A percentile compares a stretch with the other conserved stretches of the same genome.
phyloP scores from a whole-genome alignment of 1,284 basidiomycete genomes.

The Afroboletus lepidellus region DNA sequence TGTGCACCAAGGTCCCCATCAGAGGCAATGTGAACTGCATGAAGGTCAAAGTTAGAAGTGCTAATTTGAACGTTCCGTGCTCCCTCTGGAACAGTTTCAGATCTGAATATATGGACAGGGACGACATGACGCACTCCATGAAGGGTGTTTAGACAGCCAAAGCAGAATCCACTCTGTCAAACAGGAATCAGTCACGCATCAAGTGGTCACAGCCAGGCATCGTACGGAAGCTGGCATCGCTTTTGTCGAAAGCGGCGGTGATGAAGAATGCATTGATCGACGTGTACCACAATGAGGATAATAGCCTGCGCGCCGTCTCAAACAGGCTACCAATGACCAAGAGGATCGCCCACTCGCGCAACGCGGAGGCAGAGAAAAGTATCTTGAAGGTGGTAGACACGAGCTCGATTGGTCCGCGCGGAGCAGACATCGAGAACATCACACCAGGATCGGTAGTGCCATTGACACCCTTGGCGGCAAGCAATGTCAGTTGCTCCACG shows the following conservation, averaged over 20 bases:
- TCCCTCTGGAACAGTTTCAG: slow-evolving; percentile 29
- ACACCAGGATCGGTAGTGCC: slow-evolving; percentile 7
- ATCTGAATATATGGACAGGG: background rate
- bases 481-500: slow-evolving; percentile 29
- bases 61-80: slow-evolving; percentile 55
- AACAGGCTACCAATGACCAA: slow-evolving; percentile 59
- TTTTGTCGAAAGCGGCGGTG: slow-evolving; percentile 58
- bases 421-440: background rate
- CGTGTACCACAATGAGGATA: slow-evolving; percentile 42
- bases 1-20: slow-evolving; percentile 28
- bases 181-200: slow-evolving; percentile 7
- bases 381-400: slow-evolving; percentile 38
- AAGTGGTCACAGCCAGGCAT: background rate
- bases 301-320: slow-evolving; percentile 53
- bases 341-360: slow-evolving; percentile 66
- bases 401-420: slow-evolving; percentile 14
- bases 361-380: slow-evolving; percentile 49
- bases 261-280: slow-evolving; percentile 57
- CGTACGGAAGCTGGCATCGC: slow-evolving; percentile 59
- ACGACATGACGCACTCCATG: slow-evolving; percentile 27
- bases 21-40: slow-evolving; percentile 37
- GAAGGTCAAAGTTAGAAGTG: slow-evolving; percentile 39
- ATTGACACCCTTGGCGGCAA: slow-evolving; percentile 19
- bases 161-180: slow-evolving; percentile 57
- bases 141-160: slow-evolving; percentile 57